Evolutionary conservation across 352 stramenopile genomes (phyloP), one percentile per base, ranked within the genome.

Genomic region (Phytophthora tentaculata): DNA sequence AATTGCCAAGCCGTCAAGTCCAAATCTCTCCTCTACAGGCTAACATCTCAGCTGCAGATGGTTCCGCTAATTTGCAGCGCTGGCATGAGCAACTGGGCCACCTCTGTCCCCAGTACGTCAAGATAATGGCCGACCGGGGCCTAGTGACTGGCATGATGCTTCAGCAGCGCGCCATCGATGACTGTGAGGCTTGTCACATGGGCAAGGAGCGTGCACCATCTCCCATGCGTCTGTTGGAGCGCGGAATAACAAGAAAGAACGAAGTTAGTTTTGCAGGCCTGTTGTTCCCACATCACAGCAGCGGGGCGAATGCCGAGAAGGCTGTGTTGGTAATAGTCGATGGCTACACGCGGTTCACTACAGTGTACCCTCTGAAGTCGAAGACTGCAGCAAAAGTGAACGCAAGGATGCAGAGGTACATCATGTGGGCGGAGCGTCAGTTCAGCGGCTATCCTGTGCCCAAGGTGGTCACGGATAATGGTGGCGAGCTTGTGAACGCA

Each of bases 21-120:
- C 5, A 7, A 22, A 2, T 20, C 7, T 5, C 14, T 45, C 6
- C 5, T 20, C 39, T 16, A 9, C 10, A 20, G 20, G 39, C 39
- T 45, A 45, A 20, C 16, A 20, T 45, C 10, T n/a, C 39, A n/a
- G 39, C 39, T n/a, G n/a, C 13, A 19, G 39, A 45, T 45, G 39
- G 39, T 20, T 3, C 13, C 1, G 39, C 17, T 10, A 9, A 45
- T 19, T 45, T 45, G 39, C 39, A 45, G 13, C 39, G 39, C 7
- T 45, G 39, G 39, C 39, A 45, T 14, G 39, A 45, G 13, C 9
- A 16, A 6, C 39, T 55, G 1, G 50, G 60, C 19, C 49, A 66
- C 14, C 17, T 66, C 37, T 59, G 59, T 14, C 49, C n/a, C 59
- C 56, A 51, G 35, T 64, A 29, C 17, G 45, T 56, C 6, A 56